Evolutionary conservation across 1,139 yeast species (phyloP).

Genomic region (Scheffersomyces titani): DNA sequence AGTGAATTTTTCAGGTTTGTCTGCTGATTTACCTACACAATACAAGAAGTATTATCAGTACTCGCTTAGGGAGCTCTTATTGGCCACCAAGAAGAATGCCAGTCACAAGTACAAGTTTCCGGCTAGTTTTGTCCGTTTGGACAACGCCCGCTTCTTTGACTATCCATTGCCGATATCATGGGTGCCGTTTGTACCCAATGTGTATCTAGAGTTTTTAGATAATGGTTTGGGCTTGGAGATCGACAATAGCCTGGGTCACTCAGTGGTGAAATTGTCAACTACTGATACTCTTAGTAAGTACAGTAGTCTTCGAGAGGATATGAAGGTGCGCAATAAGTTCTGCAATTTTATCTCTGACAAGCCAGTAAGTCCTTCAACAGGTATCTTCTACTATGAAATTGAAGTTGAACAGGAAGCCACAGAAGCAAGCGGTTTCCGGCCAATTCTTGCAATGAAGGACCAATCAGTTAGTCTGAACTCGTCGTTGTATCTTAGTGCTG

Average conservation of each 20-base stretch:
- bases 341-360: conserved; percentile 40
- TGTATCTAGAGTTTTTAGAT: conserved; percentile 22
- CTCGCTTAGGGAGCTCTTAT: conserved; percentile 28
- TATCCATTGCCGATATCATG: conserved; percentile 43
- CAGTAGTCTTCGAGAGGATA: conserved; percentile 1
- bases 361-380: conserved; percentile 31
- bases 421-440: conserved; percentile 29
- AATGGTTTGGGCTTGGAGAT: conserved; percentile 24
- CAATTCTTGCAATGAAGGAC: conserved; percentile 37
- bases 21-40: conserved; percentile 15
- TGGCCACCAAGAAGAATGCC: conserved; percentile 21
- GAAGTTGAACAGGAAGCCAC: conserved; percentile 36
- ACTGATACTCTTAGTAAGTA: background rate
- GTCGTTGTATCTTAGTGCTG: conserved; percentile 36
- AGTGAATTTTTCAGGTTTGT: conserved; percentile 11
- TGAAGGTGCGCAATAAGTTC: conserved; percentile 15
- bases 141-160: conserved; percentile 24
- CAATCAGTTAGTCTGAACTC: conserved; percentile 35
- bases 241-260: conserved; percentile 28
- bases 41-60: conserved; percentile 24
- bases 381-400: conserved; percentile 40
- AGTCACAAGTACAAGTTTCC: conserved; percentile 23
- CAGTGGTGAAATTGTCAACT: conserved; percentile 27
- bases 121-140: conserved; percentile 29
- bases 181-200: conserved; percentile 36